These are phyloP conservation scores for Leccinum fibrillosum DNA, from an alignment of 768 basidiomycete species.

Conservation along the genomic window DNA sequence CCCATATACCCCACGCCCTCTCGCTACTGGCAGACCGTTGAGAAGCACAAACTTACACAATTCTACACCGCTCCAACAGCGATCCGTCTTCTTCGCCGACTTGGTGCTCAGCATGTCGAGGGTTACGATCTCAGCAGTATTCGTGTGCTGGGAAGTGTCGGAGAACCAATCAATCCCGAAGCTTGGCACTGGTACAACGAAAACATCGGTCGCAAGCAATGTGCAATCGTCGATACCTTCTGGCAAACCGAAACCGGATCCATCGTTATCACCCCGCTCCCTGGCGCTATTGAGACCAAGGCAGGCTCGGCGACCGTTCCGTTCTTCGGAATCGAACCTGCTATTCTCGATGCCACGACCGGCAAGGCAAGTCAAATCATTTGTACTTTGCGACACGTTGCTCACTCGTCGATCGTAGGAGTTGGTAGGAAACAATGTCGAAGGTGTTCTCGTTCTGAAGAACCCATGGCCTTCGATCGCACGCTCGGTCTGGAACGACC, in stretches of 20 bases:
- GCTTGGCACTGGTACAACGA: conserved; percentile 99
- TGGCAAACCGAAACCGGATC: conserved; percentile 99
- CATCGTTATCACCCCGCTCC: conserved; percentile 92
- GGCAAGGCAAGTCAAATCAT: conserved; percentile 50
- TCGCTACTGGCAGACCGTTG: conserved; percentile 95
- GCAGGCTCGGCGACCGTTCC: conserved; percentile 96
- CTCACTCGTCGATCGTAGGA: conserved; percentile 36
- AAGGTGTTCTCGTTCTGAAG: conserved; percentile 86
- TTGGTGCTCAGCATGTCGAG: conserved; percentile 85
- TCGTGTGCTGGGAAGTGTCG: conserved; percentile 88
- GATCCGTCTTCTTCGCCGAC: conserved; percentile 85
- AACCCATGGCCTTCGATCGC: conserved; percentile 96
- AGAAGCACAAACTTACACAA: conserved; percentile 90
- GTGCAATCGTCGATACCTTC: conserved; percentile 92
- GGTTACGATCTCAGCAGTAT: conserved; percentile 77
- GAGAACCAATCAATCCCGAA: conserved; percentile 98
- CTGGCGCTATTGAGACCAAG: conserved; percentile 94
- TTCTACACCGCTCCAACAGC: conserved; percentile 95
- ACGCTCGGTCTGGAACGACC: conserved; percentile 87
- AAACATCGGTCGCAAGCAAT: conserved; percentile 82
- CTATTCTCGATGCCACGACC: conserved; percentile 78
- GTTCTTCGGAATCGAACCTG: conserved; percentile 93
- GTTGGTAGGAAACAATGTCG: conserved; percentile 76
- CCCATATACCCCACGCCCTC: conserved; percentile 96
- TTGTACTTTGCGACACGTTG: neutral